A percentile compares a stretch with the other conserved stretches of the same genome.
phyloP scores from a whole-genome alignment of 805 yeast genomes.

The Teunomyces tritomae region DNA sequence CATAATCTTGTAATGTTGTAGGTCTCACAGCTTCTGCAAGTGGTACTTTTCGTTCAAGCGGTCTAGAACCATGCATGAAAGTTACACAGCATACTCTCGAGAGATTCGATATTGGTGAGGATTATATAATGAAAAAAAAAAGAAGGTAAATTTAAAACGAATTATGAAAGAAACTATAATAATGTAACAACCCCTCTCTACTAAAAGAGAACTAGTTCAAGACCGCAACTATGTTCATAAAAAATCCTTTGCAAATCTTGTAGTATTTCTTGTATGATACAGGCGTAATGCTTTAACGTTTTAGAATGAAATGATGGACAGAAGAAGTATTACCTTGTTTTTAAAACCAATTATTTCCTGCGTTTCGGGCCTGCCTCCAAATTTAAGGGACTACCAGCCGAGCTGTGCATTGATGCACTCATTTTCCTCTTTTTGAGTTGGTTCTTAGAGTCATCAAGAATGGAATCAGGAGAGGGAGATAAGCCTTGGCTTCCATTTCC shows the following conservation, averaged over 20 bases:
- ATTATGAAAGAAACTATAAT: neutral
- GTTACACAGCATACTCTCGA: no score
- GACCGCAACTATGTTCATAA: neutral
- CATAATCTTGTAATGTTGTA: slow-evolving; percentile 56
- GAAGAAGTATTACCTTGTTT: neutral
- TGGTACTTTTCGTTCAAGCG: slow-evolving; percentile 1
- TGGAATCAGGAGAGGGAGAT: slow-evolving; percentile 5
- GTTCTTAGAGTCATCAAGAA: slow-evolving; percentile 10
- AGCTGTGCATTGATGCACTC: slow-evolving; percentile 8
- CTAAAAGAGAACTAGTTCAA: neutral
- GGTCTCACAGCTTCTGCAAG: slow-evolving; percentile 88
- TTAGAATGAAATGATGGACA: neutral
- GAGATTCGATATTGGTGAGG: neutral
- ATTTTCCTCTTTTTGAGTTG: slow-evolving; percentile 10
- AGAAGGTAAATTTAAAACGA: neutral
- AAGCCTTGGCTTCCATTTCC: neutral
- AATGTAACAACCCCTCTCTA: neutral
- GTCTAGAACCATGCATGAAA: neutral
- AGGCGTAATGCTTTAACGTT: slow-evolving; percentile 2
- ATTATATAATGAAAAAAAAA: neutral
- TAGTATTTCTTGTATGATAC: neutral
- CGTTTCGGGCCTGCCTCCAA: slow-evolving; percentile 10
- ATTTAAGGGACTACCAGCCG: slow-evolving; percentile 9
- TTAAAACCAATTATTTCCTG: slow-evolving; percentile 8
- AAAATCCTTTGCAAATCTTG: neutral